Base-by-base conservation (phyloP, 176 grass and related monocot species). In the Phoenix roebelenii region DNA sequence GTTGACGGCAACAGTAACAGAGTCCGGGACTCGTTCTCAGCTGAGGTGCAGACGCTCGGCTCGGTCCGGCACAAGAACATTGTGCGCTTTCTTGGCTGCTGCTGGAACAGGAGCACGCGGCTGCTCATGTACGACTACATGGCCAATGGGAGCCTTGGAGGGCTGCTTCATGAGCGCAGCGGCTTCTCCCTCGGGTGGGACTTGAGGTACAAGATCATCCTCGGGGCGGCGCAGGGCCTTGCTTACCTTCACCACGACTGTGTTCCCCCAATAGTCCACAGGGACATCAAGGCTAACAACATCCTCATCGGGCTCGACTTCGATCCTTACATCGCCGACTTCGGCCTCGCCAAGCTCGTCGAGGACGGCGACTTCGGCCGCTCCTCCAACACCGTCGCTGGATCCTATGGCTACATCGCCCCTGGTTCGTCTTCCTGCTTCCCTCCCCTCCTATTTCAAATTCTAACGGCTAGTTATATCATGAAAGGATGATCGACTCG, bases 81-180 rank as follows among this genome's bases (percentile, higher is more conserved):
- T 23, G 93, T 97, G 3, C 52, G 93, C 0, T 97, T 97, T 69
- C 85, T 97, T 0, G 93, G 93, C 0, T 97, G 87, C 77, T 97
- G 93, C 88, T 92, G 87, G 93, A 97, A 97, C 74, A 80, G 75
- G 78, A 91, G 17, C 59, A 97, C 69, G 1, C 75, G 93, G 16
- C 69, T 97, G 63, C 79, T 97, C 63, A 97, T 97, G 93, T 97
- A 97, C 53, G 93, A 97, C 52, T 97, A 97, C 87, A 92, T 97
- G 93, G 70, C 87, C 22, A 97, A 97, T 58, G 93, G 93, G 18
- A 97, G 93, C 82, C 77, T 97, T 1, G 93, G 93, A 25, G 79
- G 75, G 1, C 82, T 92, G 63, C 88, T 97, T 66, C 87, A 97
- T 58, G 93, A 97, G 70, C 79, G 87, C 25, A 72, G 32, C 14